phyloP scores from a whole-genome alignment of 1,284 basidiomycete genomes.

The Prillingera fragicola region DNA sequence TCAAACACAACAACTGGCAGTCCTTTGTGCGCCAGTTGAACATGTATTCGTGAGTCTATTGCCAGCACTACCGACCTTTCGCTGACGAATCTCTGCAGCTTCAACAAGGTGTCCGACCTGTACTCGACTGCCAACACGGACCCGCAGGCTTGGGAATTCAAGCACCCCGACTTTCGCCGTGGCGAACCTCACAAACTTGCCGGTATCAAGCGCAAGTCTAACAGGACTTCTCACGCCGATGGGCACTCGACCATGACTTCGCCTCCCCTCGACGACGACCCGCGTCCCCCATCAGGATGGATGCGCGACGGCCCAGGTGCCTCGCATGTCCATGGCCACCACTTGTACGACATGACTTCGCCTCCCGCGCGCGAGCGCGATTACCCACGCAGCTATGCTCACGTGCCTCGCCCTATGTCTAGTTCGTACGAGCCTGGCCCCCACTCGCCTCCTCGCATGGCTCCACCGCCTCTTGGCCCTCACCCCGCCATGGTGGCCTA shows the following conservation, averaged over 20 bases:
- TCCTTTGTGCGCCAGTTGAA: conserved; percentile 50
- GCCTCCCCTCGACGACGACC: conserved; percentile 22
- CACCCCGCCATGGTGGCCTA: no score
- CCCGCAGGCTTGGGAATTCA: conserved; percentile 50
- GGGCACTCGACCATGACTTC: conserved; percentile 14
- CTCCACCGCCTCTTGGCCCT: conserved; percentile 1
- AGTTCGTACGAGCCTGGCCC: conserved; percentile 1
- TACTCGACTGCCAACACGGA: conserved; percentile 37
- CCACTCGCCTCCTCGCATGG: background rate
- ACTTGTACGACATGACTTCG: no score
- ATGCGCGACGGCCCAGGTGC: conserved; percentile 27
- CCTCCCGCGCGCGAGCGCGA: no score
- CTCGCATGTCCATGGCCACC: no score
- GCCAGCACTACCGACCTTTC: background rate
- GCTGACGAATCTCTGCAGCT: conserved; percentile 19
- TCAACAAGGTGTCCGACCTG: conserved; percentile 49
- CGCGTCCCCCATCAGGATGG: no score
- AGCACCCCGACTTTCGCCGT: conserved; percentile 46
- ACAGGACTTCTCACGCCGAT: conserved; percentile 25
- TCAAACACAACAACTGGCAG: conserved; percentile 52
- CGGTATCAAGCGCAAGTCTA: conserved; percentile 46
- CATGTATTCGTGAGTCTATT: conserved; percentile 48
- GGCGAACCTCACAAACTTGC: conserved; percentile 46
- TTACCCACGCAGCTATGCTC: no score
- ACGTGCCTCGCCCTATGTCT: conserved; percentile 1